A percentile compares a stretch with the other conserved stretches of the same genome.
phyloP scores from a whole-genome alignment of 176 grass and related monocot species.

The Pharus latifolius region DNA sequence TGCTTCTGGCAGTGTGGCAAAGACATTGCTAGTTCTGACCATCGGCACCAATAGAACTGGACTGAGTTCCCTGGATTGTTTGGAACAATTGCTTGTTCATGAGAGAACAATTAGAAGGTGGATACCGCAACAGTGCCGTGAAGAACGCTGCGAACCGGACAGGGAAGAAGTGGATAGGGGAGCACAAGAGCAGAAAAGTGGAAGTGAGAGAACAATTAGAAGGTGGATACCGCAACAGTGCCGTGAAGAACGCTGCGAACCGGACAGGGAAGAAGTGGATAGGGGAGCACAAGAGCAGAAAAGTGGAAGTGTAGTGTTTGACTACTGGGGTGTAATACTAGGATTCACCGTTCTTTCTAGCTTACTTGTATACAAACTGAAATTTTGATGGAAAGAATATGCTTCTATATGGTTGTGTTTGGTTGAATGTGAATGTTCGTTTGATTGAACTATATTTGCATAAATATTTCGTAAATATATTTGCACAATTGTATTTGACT shows the following conservation, averaged over 20 bases:
- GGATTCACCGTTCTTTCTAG: slow-evolving; percentile 18
- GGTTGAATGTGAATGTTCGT: background rate
- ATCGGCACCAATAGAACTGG: background rate
- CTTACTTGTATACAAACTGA: slow-evolving; percentile 30
- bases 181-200: too few relatives aligned
- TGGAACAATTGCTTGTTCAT: slow-evolving; percentile 35
- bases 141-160: background rate
- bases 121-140: slow-evolving; percentile 42
- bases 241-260: slow-evolving; percentile 13
- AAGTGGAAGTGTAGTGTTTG: background rate
- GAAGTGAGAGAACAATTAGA: slow-evolving; percentile 27
- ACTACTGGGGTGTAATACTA: slow-evolving; percentile 17
- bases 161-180: background rate
- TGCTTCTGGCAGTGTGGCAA: slow-evolving; percentile 55
- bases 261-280: background rate
- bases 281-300: background rate
- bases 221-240: slow-evolving; percentile 51
- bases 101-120: slow-evolving; percentile 49
- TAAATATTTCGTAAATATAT: background rate
- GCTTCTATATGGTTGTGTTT: background rate
- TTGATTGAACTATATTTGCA: background rate
- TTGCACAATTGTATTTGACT: background rate
- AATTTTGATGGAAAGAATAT: background rate
- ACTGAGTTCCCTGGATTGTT: slow-evolving; percentile 24
- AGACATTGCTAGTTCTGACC: slow-evolving; percentile 51